Evolutionary conservation across 2,329 filamentous ascomycete genomes (phyloP), one percentile per base, ranked within the genome.

Genomic region (Colletotrichum shisoi): DNA sequence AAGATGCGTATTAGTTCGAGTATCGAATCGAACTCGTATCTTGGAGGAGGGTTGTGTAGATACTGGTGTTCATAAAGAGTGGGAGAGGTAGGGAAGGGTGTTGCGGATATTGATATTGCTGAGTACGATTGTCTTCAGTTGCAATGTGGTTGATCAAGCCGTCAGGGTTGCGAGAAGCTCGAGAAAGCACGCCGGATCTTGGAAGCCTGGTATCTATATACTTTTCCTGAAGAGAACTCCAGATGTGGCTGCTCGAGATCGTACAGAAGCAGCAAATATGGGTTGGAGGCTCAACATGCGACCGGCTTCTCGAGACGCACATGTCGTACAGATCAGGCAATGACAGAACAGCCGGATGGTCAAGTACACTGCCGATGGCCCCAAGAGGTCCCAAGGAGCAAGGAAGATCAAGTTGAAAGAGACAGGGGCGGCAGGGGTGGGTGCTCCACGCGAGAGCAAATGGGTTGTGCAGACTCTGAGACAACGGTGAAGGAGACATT

Each of bases 381-480:
- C 45, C 39, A 12, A 52, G 9, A 31, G 34, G 46, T 34, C 52
- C 48, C 53, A 59, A 46, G 53, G 58, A n/a, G 67, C 67, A 62
- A 62, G 45, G 62, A 74, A 71, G 73, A 71, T 70, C 68, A 71
- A 67, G n/a, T 67, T 71, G 71, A 69, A 70, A 71, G 69, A 63
- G 63, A 57, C 59, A 62, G 56, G 63, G 27, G 27, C 27, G 27
- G 62, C 63, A 52, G 62, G 65, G 69, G 70, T 31, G 27, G 27
- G 27, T 31, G 66, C 66, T 71, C 73, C 54, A 71, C 71, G 71
- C 72, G 71, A 71, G 70, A 71, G 69, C 69, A 69, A 72, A 73
- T 71, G 70, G 74, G 79, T 81, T 72, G 79, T 72, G 79, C 79
- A 81, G 76, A 76, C 72, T 72, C 77, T 79, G 78, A 81, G 79